phyloP scores from a whole-genome alignment of 352 stramenopile genomes.

The Phytophthora macrochlamydospora region DNA sequence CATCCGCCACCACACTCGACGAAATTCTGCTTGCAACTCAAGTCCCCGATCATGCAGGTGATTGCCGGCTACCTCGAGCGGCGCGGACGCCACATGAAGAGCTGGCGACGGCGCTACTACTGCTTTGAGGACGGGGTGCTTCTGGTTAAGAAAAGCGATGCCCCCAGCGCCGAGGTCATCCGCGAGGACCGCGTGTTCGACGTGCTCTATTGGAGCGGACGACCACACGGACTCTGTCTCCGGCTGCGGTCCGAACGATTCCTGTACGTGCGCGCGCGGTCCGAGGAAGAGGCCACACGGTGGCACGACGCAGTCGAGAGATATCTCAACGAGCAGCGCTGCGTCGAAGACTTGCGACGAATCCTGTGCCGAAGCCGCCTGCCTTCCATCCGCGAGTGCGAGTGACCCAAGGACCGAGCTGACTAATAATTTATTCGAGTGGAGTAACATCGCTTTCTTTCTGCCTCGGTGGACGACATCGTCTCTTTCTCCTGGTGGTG shows the following conservation, averaged over 20 bases:
- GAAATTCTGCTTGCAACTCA: slow-evolving; percentile 15
- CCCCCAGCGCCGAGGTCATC: slow-evolving; percentile 44
- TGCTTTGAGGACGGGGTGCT: slow-evolving; percentile 67
- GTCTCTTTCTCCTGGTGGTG: slow-evolving; percentile 51
- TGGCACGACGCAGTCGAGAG: slow-evolving; percentile 65
- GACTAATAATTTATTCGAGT: slow-evolving; percentile 18
- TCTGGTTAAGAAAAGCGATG: slow-evolving; percentile 63
- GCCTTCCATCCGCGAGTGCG: slow-evolving; percentile 59
- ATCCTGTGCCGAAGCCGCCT: slow-evolving; percentile 49
- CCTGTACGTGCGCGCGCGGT: slow-evolving; percentile 55
- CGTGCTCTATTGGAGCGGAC: slow-evolving; percentile 66
- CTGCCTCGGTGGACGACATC: slow-evolving; percentile 36
- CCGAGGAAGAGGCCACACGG: slow-evolving; percentile 50
- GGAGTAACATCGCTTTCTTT: too few relatives aligned
- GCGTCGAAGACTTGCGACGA: slow-evolving; percentile 52
- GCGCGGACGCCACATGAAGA: slow-evolving; percentile 66
- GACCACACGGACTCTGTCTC: slow-evolving; percentile 62
- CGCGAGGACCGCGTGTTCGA: slow-evolving; percentile 61
- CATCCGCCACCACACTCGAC: slow-evolving; percentile 13
- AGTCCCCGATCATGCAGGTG: slow-evolving; percentile 6
- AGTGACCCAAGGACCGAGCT: slow-evolving; percentile 13
- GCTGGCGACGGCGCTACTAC: slow-evolving; percentile 75
- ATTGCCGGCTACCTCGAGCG: slow-evolving; percentile 60
- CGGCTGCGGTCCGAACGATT: slow-evolving; percentile 57
- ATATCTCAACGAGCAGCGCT: slow-evolving; percentile 49